Evolutionary conservation across 2,329 filamentous ascomycete genomes (phyloP).

Genomic region (Aspergillus melleus): DNA sequence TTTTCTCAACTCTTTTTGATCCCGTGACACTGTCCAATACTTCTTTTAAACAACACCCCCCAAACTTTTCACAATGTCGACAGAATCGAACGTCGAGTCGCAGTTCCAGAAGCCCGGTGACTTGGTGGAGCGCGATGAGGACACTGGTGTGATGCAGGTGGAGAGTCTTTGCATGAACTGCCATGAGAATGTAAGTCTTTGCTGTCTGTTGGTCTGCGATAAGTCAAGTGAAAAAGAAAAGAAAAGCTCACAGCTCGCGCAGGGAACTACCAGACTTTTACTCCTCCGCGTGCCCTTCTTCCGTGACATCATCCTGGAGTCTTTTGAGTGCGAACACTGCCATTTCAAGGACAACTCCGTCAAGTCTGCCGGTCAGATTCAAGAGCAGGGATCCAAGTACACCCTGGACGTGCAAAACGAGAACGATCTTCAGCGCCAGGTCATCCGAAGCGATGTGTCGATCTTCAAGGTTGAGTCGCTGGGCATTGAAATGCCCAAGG

Average conservation of each 20-base stretch:
- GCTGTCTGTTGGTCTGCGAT: not conserved
- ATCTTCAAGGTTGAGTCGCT: slow-evolving; percentile 85
- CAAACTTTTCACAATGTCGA: slow-evolving; percentile 27
- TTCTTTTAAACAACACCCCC: not conserved
- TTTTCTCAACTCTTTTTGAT: not conserved
- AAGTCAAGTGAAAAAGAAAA: not conserved
- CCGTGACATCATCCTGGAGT: slow-evolving; percentile 96
- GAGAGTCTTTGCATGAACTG: slow-evolving; percentile 88
- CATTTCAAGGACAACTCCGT: slow-evolving; percentile 89
- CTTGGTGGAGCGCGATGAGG: slow-evolving; percentile 40
- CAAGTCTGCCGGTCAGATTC: slow-evolving; percentile 87
- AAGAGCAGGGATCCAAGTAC: slow-evolving; percentile 83
- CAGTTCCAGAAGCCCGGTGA: slow-evolving; percentile 42
- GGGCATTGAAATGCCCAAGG: slow-evolving; percentile 88
- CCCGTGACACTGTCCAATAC: not conserved
- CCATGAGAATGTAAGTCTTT: slow-evolving; percentile 69
- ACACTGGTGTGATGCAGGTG: slow-evolving; percentile 45
- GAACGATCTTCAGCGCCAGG: slow-evolving; percentile 77
- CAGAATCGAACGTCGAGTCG: slow-evolving; percentile 25
- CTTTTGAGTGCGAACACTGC: slow-evolving; percentile 90
- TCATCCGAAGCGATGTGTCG: slow-evolving; percentile 89
- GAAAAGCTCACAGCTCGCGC: slow-evolving; percentile 15
- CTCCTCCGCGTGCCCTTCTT: slow-evolving; percentile 95
- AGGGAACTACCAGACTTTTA: slow-evolving; percentile 83
- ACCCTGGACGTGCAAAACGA: slow-evolving; percentile 73